Conservation (phyloP, 768 basidiomycete species). For the Symmetrospora coprosmae region DNA sequence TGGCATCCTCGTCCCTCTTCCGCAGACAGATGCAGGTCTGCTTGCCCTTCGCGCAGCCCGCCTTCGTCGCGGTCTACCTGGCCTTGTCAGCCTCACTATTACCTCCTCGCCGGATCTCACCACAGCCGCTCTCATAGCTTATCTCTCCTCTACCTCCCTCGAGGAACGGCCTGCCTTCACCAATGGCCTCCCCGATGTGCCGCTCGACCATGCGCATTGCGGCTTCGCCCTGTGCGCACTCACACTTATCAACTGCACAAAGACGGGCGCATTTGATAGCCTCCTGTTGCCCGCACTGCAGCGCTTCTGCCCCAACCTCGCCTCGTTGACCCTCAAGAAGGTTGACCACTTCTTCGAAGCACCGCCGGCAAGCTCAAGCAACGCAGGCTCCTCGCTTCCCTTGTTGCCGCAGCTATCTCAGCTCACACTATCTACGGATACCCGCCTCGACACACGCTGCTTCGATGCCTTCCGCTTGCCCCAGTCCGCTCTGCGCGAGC, state of each 20-base stretch:
- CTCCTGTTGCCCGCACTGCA: neutral
- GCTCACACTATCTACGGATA: neutral
- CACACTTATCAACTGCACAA: neutral
- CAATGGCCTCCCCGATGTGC: too few species aligned
- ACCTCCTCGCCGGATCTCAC: conserved; percentile 20
- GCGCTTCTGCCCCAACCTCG: neutral
- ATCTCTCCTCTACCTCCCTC: neutral
- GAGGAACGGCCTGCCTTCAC: too few species aligned
- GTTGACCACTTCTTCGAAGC: conserved; percentile 6
- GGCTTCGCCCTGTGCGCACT: neutral
- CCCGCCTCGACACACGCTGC: neutral
- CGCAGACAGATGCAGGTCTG: conserved; percentile 6
- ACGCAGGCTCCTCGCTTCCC: neutral
- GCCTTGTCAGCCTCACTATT: conserved; percentile 6
- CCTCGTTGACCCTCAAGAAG: neutral
- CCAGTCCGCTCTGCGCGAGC: neutral
- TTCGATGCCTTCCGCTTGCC: neutral
- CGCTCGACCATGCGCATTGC: neutral
- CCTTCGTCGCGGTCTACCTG: neutral
- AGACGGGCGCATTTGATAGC: neutral
- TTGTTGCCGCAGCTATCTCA: neutral
- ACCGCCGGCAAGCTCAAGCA: neutral
- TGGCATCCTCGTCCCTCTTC: neutral
- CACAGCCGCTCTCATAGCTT: conserved; percentile 9
- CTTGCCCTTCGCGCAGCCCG: neutral